Conservation (phyloP, 2,329 filamentous ascomycete species). For the Colletotrichum tamarilloi region DNA sequence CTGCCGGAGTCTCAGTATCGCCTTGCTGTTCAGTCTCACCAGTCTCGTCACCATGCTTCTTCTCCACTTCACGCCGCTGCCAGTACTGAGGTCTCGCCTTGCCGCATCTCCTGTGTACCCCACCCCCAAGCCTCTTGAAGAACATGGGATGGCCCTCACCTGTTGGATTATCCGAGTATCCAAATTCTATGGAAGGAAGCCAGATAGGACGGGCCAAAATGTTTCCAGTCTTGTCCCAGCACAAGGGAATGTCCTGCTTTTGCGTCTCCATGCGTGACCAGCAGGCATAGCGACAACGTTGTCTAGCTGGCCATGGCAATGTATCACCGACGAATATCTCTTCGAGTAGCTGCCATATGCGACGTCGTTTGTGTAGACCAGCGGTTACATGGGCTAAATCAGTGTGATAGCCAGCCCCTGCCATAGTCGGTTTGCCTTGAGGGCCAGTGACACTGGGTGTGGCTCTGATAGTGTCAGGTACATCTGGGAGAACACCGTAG, state of each 20-base stretch:
- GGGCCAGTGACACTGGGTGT: too few species aligned
- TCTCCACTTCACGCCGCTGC: not conserved
- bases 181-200: not conserved
- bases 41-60: not conserved
- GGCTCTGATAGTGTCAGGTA: too few species aligned
- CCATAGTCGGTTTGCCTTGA: too few species aligned
- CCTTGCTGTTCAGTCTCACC: not conserved
- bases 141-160: not conserved
- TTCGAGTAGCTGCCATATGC: not conserved
- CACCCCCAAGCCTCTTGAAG: not conserved
- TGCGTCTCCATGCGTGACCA: not conserved
- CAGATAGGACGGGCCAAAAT: not conserved
- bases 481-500: too few species aligned
- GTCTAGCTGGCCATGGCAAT: not conserved
- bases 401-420: not conserved
- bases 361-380: not conserved
- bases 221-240: not conserved
- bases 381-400: not conserved
- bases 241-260: not conserved
- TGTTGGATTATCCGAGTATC: not conserved
- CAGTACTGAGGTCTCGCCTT: not conserved
- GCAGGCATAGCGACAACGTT: not conserved
- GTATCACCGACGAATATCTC: not conserved
- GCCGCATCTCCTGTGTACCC: not conserved
- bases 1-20: not conserved